Evolutionary conservation across 116 monocot species (phyloP), one percentile per base, ranked within the genome.

Genomic region (Dioscorea cayenensis): DNA sequence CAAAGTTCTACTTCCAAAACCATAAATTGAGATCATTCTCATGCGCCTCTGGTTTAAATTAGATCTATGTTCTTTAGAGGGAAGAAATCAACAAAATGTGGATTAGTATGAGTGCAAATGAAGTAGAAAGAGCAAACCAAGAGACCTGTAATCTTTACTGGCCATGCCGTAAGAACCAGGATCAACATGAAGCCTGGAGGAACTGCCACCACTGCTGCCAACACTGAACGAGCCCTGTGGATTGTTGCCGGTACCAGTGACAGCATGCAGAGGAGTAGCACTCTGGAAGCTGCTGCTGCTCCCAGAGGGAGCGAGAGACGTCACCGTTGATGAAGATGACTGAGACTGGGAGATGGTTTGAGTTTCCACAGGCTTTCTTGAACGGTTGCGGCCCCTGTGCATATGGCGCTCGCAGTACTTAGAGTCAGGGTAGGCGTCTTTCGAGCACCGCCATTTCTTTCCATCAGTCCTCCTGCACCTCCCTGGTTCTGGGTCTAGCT

Each of bases 301-400:
- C 49, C 48, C 51, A 19, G 82, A 6, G 8, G 66, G 65, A 50
- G 65, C 28, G 23, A 67, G 51, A 8, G 78, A 69, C 1, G 78
- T 83, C 28, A 78, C 63, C 6, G 81, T 78, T 22, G 83, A 79
- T 3, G 86, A 79, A 10, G 83, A 78, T 16, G 72, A 77, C 62
- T 73, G 84, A 4, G 85, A 68, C 70, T 78, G 86, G 32, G 85
- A 66, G 70, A 77, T 71, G 25, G 80, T 61, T 37, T 81, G 71
- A 35, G 79, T 27, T 94, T 94, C 94, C 94, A 94, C 94, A 90
- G 80, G 91, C 94, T 94, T 94, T 94, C 94, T 94, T 94, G 94
- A 94, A 94, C 94, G 94, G 65, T 90, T 94, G 55, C 90, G 81
- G 81, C 91, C 91, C 2, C 91, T 79, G 65, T 94, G 90, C 94